Conservation (phyloP, 2,329 filamentous ascomycete species). For the Aureobasidium sp. region DNA sequence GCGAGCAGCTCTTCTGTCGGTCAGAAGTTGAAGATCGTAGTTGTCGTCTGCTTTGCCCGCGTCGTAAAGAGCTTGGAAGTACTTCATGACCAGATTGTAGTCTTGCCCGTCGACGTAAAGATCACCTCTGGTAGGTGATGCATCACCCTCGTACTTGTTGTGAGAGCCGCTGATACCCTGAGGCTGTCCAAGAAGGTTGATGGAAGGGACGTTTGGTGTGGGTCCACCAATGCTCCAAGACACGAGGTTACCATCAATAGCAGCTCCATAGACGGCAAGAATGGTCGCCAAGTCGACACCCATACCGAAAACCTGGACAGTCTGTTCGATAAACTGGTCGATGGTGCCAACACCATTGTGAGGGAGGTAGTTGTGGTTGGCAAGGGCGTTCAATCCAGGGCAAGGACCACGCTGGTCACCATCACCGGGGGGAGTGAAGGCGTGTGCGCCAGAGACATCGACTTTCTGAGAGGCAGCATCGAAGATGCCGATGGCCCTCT, state of each 20-base stretch:
- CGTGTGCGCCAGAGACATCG: conserved; percentile 23
- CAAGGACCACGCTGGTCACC: conserved; percentile 28
- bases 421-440: conserved; percentile 24
- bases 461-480: conserved; percentile 27
- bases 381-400: conserved; percentile 30
- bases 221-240: conserved; percentile 27
- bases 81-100: conserved; percentile 21
- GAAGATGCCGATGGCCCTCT: conserved; percentile 20
- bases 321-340: conserved; percentile 28
- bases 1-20: conserved; percentile 24
- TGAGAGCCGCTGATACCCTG: conserved; percentile 25
- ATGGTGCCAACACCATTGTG: conserved; percentile 31
- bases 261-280: conserved; percentile 28
- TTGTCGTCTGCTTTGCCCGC: conserved; percentile 21
- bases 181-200: conserved; percentile 21
- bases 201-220: conserved; percentile 15
- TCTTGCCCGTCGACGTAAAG: conserved; percentile 27
- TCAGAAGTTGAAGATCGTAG: conserved; percentile 28
- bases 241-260: conserved; percentile 26
- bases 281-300: conserved; percentile 28
- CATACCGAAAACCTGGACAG: conserved; percentile 29
- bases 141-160: conserved; percentile 32
- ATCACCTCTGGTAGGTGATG: conserved; percentile 27
- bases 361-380: conserved; percentile 29
- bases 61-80: conserved; percentile 27